These are phyloP conservation scores for Patellifolia procumbens DNA, from an alignment of 179 eudicot genomes.

Conservation along the genomic window DNA sequence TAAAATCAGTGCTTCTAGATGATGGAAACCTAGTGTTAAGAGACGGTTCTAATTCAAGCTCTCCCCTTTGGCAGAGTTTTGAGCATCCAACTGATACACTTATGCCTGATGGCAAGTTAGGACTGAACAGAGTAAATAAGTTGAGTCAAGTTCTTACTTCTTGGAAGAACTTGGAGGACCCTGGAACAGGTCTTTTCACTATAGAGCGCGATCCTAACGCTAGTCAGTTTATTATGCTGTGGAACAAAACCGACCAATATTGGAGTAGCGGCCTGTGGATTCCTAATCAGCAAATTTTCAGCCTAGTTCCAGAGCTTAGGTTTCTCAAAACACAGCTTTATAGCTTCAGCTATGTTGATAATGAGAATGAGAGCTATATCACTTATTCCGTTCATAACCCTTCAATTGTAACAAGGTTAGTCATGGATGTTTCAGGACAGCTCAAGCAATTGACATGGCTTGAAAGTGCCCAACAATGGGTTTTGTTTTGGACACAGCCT, in stretches of 20 bases:
- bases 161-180: slow-evolving; percentile 35
- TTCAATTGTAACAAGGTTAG: slow-evolving; percentile 26
- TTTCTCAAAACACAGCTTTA: slow-evolving; percentile 25
- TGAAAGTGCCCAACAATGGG: slow-evolving; percentile 27
- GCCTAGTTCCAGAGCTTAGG: slow-evolving; percentile 30
- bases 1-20: slow-evolving; percentile 34
- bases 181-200: slow-evolving; percentile 25
- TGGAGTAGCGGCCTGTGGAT: slow-evolving; percentile 34
- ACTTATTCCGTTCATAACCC: slow-evolving; percentile 29
- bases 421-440: slow-evolving; percentile 38
- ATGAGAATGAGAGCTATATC: slow-evolving; percentile 34
- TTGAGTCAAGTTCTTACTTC: slow-evolving; percentile 29
- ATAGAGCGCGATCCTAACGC: slow-evolving; percentile 30
- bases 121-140: slow-evolving; percentile 21
- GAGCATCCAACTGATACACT: slow-evolving; percentile 38
- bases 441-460: slow-evolving; percentile 31
- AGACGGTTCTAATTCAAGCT: not conserved
- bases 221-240: slow-evolving; percentile 32
- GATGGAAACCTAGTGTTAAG: slow-evolving; percentile 32
- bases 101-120: slow-evolving; percentile 32
- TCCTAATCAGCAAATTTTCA: slow-evolving; percentile 31
- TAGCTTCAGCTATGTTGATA: slow-evolving; percentile 32
- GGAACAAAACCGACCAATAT: slow-evolving; percentile 26
- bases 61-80: slow-evolving; percentile 34
- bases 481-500: slow-evolving; percentile 30